Evolutionary conservation across 805 yeast genomes (phyloP).

Genomic region (Ogataea allantospora): DNA sequence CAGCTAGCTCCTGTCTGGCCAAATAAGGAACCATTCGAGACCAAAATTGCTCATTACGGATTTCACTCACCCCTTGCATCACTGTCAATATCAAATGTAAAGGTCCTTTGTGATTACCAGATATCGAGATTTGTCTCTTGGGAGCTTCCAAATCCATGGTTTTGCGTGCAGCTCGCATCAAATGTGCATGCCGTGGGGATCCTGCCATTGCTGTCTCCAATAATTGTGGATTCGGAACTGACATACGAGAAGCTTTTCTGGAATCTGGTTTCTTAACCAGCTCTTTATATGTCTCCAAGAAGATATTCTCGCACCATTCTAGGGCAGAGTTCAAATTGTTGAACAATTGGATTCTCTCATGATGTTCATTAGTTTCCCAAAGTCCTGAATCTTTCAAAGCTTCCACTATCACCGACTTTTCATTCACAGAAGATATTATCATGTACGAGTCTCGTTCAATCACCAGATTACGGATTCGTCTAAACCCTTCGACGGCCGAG

Average conservation of each 20-base stretch:
- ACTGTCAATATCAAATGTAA: slow-evolving; percentile 63
- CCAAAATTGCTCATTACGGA: slow-evolving; percentile 60
- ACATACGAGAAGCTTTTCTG: background rate
- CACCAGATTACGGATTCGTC: slow-evolving; percentile 77
- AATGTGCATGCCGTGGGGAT: slow-evolving; percentile 54
- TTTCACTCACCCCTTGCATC: slow-evolving; percentile 55
- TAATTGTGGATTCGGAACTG: slow-evolving; percentile 1
- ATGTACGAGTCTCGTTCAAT: slow-evolving; percentile 67
- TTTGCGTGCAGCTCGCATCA: slow-evolving; percentile 50
- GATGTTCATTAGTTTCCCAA: slow-evolving; percentile 51
- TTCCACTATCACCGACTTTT: slow-evolving; percentile 61
- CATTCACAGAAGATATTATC: slow-evolving; percentile 74
- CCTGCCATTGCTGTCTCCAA: slow-evolving; percentile 31
- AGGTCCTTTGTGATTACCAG: slow-evolving; percentile 38
- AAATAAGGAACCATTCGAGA: slow-evolving; percentile 55
- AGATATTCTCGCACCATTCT: slow-evolving; percentile 96
- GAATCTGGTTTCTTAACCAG: slow-evolving; percentile 12
- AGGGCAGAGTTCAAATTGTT: slow-evolving; percentile 80
- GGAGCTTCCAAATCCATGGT: slow-evolving; percentile 33
- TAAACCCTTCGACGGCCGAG: slow-evolving; percentile 94
- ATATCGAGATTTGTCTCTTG: slow-evolving; percentile 14
- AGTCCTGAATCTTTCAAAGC: slow-evolving; percentile 84
- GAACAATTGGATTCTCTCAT: slow-evolving; percentile 58
- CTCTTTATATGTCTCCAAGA: slow-evolving; percentile 60
- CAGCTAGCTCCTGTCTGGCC: slow-evolving; percentile 29